phyloP scores from a whole-genome alignment of 1,284 basidiomycete species.

The Naganishia sp. region DNA sequence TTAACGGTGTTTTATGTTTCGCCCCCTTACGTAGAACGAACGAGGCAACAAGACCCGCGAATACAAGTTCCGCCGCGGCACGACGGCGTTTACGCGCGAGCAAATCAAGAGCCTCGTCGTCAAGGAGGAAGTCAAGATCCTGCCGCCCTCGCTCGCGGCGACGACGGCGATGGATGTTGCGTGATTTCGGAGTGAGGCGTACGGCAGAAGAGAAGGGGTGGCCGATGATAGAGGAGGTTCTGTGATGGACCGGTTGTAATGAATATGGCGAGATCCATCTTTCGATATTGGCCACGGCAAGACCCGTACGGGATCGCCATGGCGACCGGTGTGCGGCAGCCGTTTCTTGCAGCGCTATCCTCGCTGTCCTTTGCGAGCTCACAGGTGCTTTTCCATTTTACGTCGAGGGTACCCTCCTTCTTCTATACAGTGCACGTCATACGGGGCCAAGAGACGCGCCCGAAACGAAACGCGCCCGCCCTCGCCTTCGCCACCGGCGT shows the following conservation, averaged over 20 bases:
- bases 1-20: neutral
- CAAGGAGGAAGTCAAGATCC: conserved; percentile 64
- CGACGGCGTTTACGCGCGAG: conserved; percentile 84
- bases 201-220: neutral
- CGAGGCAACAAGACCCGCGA: conserved; percentile 73
- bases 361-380: too few relatives aligned
- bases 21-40: conserved; percentile 60
- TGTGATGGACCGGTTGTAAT: neutral
- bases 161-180: conserved; percentile 30
- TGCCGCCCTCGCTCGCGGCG: conserved; percentile 31
- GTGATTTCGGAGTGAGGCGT: conserved; percentile 1
- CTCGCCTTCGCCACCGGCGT: too few relatives aligned
- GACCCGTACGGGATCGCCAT: neutral
- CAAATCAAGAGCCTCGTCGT: conserved; percentile 70
- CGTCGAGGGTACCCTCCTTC: too few relatives aligned
- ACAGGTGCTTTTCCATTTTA: too few relatives aligned
- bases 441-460: too few relatives aligned
- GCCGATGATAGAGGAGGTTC: neutral
- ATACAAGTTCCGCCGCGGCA: conserved; percentile 81
- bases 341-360: too few relatives aligned
- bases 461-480: too few relatives aligned
- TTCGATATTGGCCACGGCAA: neutral
- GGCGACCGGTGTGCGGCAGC: too few relatives aligned
- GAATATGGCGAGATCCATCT: neutral
- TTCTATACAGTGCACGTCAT: too few relatives aligned